Conservation (phyloP, 1,139 yeast genomes). For the Taphrina betulina region DNA sequence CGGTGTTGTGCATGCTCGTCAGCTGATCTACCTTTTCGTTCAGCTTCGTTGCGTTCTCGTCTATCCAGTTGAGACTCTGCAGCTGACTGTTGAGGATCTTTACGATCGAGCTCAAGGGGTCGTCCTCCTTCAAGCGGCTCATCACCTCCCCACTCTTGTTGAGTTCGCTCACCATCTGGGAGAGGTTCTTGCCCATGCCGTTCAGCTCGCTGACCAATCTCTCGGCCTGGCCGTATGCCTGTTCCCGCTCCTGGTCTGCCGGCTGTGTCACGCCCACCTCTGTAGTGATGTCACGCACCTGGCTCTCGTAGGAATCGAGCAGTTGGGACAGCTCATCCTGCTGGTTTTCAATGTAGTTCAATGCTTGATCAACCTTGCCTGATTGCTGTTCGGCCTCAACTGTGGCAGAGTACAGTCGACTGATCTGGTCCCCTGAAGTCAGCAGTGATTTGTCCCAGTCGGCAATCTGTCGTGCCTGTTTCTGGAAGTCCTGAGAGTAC, state of each 20-base stretch:
- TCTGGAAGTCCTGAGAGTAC: slow-evolving; percentile 69
- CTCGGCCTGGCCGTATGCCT: slow-evolving; percentile 81
- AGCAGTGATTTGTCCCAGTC: slow-evolving; percentile 84
- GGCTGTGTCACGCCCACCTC: slow-evolving; percentile 47
- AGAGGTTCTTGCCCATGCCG: slow-evolving; percentile 68
- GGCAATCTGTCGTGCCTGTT: slow-evolving; percentile 72
- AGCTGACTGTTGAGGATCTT: slow-evolving; percentile 82
- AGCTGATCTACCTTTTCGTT: slow-evolving; percentile 60
- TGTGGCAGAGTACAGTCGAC: slow-evolving; percentile 74
- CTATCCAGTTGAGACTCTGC: slow-evolving; percentile 85
- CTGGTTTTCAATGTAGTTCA: slow-evolving; percentile 82
- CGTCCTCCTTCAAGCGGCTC: slow-evolving; percentile 55
- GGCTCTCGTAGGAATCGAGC: slow-evolving; percentile 80
- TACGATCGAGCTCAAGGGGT: slow-evolving; percentile 58
- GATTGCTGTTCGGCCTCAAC: slow-evolving; percentile 83
- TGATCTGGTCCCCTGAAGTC: slow-evolving; percentile 79
- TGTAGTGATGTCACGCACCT: slow-evolving; percentile 57
- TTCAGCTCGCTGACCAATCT: slow-evolving; percentile 78
- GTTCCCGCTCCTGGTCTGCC: slow-evolving; percentile 81
- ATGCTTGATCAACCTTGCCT: slow-evolving; percentile 78
- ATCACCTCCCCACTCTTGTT: slow-evolving; percentile 82
- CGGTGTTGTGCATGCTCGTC: slow-evolving; percentile 34
- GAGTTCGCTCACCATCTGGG: slow-evolving; percentile 77
- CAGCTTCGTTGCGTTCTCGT: slow-evolving; percentile 64
- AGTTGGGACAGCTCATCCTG: slow-evolving; percentile 86